phyloP scores from a whole-genome alignment of 2,329 filamentous ascomycete species.

The Ilyonectria destructans region DNA sequence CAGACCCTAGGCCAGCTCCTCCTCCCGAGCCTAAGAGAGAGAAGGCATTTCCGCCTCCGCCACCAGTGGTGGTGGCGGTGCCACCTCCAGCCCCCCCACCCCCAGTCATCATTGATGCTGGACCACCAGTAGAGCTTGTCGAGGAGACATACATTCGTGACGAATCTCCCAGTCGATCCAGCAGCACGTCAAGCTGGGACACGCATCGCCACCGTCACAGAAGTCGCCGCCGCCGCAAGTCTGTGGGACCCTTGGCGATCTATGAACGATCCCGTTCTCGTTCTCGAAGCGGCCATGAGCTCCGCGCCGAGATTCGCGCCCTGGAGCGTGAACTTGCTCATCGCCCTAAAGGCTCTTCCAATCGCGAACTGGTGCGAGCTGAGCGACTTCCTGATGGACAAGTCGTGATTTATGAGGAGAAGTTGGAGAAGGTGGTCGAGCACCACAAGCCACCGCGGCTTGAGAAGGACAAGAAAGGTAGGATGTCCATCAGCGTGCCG shows the following conservation, averaged over 20 bases:
- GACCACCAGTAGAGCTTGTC: constrained; percentile 57
- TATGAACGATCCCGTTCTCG: constrained; percentile 61
- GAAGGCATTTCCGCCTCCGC: constrained; percentile 30
- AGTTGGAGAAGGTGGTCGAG: constrained; percentile 70
- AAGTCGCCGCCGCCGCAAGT: constrained; percentile 49
- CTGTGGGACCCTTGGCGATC: constrained; percentile 54
- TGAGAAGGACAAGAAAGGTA: constrained; percentile 96
- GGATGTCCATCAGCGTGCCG: constrained; percentile 88
- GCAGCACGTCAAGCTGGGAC: constrained; percentile 56
- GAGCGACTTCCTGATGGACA: constrained; percentile 74
- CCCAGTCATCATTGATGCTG: constrained; percentile 54
- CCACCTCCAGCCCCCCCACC: constrained; percentile 44
- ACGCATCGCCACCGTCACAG: constrained; percentile 49
- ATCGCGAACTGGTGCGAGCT: constrained; percentile 70
- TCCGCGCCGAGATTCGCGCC: constrained; percentile 80
- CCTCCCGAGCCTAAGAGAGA: constrained; percentile 11
- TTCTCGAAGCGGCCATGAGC: constrained; percentile 72
- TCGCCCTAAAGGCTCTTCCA: constrained; percentile 56
- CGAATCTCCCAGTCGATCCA: constrained; percentile 63
- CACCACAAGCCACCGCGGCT: constrained; percentile 76
- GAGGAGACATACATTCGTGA: constrained; percentile 67
- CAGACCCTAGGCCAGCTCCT: constrained; percentile 32
- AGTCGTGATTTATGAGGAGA: constrained; percentile 75
- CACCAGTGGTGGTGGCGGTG: constrained; percentile 19
- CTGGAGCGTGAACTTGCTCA: constrained; percentile 71